phyloP scores from a whole-genome alignment of 2,329 filamentous ascomycete genomes.

The Pseudogymnoascus sp. region DNA sequence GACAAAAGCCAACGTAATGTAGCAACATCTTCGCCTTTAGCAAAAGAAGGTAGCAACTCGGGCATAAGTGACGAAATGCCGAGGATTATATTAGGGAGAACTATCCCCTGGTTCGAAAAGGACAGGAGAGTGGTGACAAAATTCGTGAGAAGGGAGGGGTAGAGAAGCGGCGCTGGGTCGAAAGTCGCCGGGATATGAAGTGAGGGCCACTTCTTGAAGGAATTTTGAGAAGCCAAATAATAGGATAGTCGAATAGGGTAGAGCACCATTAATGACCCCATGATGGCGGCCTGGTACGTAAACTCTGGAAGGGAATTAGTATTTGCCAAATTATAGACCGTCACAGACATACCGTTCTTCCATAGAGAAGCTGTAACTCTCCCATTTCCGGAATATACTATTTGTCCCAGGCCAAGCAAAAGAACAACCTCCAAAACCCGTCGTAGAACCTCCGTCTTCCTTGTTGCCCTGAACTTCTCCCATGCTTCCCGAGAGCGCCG shows the following conservation, averaged over 20 bases:
- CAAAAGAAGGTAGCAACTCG: slow-evolving; percentile 59
- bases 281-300: slow-evolving; percentile 26
- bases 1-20: slow-evolving; percentile 74
- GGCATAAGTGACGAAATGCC: slow-evolving; percentile 71
- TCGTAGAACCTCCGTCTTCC: slow-evolving; percentile 46
- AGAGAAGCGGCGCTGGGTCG: slow-evolving; percentile 86
- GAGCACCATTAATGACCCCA: slow-evolving; percentile 38
- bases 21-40: slow-evolving; percentile 53
- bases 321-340: not conserved
- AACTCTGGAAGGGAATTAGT: slow-evolving; percentile 28
- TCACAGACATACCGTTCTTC: slow-evolving; percentile 42
- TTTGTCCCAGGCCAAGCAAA: slow-evolving; percentile 42
- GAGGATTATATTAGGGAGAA: slow-evolving; percentile 78
- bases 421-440: slow-evolving; percentile 49
- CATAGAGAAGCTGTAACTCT: slow-evolving; percentile 36
- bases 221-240: slow-evolving; percentile 33
- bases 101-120: slow-evolving; percentile 49
- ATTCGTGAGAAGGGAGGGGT: slow-evolving; percentile 70
- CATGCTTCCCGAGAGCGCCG: slow-evolving; percentile 23
- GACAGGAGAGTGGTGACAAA: slow-evolving; percentile 71
- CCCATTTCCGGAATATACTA: slow-evolving; percentile 34
- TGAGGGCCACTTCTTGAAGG: slow-evolving; percentile 23
- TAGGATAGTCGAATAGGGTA: slow-evolving; percentile 56
- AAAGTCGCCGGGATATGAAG: slow-evolving; percentile 66
- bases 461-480: slow-evolving; percentile 34